Conservation (phyloP, 1,284 basidiomycete genomes). For the Volvariella volvacea region DNA sequence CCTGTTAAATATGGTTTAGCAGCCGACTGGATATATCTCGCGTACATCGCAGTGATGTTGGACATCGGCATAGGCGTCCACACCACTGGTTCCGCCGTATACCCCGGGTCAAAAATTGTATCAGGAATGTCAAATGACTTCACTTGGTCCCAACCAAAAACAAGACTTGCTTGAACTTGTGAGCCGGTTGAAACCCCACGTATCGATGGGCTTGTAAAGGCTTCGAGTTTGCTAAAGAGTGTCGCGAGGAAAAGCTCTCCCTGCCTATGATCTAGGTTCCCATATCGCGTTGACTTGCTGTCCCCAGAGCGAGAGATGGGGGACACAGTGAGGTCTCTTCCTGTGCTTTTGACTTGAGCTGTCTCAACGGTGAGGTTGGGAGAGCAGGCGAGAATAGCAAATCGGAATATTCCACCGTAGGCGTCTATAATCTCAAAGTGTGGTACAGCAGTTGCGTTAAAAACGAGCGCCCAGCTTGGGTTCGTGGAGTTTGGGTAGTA, state of each 20-base stretch:
- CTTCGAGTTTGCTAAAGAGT: not conserved
- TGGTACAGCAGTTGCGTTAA: not conserved
- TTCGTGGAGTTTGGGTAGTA: not conserved
- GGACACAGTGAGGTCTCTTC: not conserved
- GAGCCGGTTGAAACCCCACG: not conserved
- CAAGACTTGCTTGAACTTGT: not conserved
- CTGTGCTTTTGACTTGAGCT: not conserved
- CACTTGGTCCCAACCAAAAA: not conserved
- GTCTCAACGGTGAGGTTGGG: not conserved
- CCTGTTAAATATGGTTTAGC: not conserved
- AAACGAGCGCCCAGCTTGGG: not conserved
- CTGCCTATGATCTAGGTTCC: not conserved
- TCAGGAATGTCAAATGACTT: not conserved
- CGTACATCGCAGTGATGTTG: not conserved
- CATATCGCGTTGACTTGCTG: not conserved
- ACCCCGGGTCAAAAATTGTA: not conserved
- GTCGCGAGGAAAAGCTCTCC: not conserved
- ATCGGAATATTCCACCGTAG: not conserved
- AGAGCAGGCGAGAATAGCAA: not conserved
- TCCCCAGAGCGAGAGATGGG: too few relatives aligned
- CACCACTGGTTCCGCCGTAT: too few relatives aligned
- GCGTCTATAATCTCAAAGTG: not conserved
- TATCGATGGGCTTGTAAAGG: not conserved
- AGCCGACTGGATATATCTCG: not conserved
- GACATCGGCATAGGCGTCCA: not conserved